A percentile compares a stretch with the other conserved stretches of the same genome.
Evolutionary conservation across 495 filamentous ascomycete genomes (phyloP).

Genomic region (Xylaria flabelliformis): DNA sequence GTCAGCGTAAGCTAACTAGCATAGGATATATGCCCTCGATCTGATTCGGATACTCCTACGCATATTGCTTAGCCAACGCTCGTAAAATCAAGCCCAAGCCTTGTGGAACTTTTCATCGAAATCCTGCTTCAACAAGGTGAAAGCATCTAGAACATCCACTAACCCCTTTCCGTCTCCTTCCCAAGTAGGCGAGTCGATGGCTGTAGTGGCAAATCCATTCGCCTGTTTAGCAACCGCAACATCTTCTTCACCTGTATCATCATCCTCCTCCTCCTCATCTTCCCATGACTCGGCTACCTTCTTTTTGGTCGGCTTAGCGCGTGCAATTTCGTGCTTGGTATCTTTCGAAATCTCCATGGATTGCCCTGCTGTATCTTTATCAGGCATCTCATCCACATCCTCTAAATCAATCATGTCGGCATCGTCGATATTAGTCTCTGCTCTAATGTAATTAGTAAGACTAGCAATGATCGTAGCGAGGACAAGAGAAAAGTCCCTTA

Average conservation of each 20-base stretch:
- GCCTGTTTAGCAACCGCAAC: constrained; percentile 21
- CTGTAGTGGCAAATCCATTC: not conserved
- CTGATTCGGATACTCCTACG: not conserved
- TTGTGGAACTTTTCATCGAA: constrained; percentile 72
- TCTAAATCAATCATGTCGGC: constrained; percentile 47
- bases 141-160: constrained; percentile 62
- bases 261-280: constrained; percentile 22
- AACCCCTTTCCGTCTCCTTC: constrained; percentile 53
- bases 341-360: not conserved
- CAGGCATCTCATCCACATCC: constrained; percentile 39
- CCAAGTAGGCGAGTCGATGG: constrained; percentile 18
- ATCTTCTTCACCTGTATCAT: constrained; percentile 28
- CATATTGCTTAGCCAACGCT: not conserved
- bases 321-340: not conserved
- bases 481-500: constrained; percentile 74
- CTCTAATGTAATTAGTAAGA: constrained; percentile 55
- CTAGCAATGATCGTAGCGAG: constrained; percentile 68
- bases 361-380: constrained; percentile 1
- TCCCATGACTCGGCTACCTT: constrained; percentile 43
- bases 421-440: constrained; percentile 51
- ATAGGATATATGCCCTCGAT: not conserved
- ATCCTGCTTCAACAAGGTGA: constrained; percentile 60
- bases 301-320: constrained; percentile 20
- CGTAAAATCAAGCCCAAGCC: constrained; percentile 53
- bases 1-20: not conserved